Evolutionary conservation across 768 basidiomycete species (phyloP), one percentile per base, ranked within the genome.

Genomic region (Russula foetens): DNA sequence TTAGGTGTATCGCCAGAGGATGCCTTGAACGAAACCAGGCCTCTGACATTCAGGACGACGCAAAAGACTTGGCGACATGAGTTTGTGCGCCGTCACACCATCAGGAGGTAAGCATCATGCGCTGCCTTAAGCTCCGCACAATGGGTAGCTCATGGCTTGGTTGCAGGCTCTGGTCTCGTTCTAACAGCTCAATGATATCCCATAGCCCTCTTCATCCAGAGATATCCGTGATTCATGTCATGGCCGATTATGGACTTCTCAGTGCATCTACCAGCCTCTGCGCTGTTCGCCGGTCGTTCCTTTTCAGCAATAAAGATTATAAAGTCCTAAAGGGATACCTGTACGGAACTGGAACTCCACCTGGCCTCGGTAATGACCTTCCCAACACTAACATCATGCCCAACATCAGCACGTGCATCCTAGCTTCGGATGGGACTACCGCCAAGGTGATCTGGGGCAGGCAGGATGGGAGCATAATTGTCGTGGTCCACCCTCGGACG

Each of bases 371-470:
- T 2, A 78, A 83, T 53, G 86, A 85, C 4, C 90, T 90, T 66
- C 88, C 86, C 4, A 89, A 90, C 65, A 79, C 80, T 14, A 87
- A 90, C 66, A 86, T 90, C 62, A 77, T 81, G 1, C 86, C 88
- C 2, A 77, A 89, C 53, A 77, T 90, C 12, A 81, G 84, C 15
- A 70, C 77, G 0, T 86, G 84, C 60, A 72, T 76, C 4, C 71
- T 90, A 24, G 67, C 78, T 19, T 84, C 87, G 0, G 80, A 82
- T 26, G 85, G 86, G 4, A 81, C 81, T 5, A 84, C 84, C 0
- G 88, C 81, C 11, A 83, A 81, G 56, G 76, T 88, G 14, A 73
- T 82, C 7, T 92, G 90, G 91, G 91, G 90, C 4, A 86, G 82
- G 66, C 74, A 76, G 26, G 81, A 78, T 51, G 91, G 90, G 29